phyloP scores from a whole-genome alignment of 441 rosid genomes.

The Melastoma candidum region DNA sequence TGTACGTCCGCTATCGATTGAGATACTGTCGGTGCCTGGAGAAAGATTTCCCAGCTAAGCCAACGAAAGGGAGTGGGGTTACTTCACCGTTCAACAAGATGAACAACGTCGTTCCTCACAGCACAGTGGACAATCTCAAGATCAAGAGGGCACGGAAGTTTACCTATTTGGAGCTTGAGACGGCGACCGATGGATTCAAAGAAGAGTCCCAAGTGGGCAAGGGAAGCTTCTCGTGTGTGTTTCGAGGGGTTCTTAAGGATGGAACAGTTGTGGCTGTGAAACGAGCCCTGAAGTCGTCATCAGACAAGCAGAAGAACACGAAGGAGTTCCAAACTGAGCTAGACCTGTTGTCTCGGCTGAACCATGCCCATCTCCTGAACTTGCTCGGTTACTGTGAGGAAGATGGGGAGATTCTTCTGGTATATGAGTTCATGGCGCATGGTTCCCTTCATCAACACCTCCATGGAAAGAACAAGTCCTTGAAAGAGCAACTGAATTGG shows the following conservation, averaged over 20 bases:
- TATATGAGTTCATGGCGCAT: conserved; percentile 92
- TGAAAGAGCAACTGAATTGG: conserved; percentile 76
- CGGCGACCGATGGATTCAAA: conserved; percentile 67
- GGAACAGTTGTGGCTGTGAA: conserved; percentile 88
- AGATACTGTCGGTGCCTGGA: conserved; percentile 64
- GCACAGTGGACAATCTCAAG: conserved; percentile 54
- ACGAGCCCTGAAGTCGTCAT: conserved; percentile 64
- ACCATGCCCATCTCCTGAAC: conserved; percentile 87
- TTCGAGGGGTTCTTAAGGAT: conserved; percentile 71
- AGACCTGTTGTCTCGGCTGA: conserved; percentile 80
- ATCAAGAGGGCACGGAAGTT: conserved; percentile 74
- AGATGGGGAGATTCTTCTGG: conserved; percentile 63
- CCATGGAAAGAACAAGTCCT: conserved; percentile 63
- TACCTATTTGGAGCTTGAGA: conserved; percentile 71
- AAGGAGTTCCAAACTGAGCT: conserved; percentile 88
- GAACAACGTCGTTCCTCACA: conserved; percentile 44
- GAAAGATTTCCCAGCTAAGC: conserved; percentile 23
- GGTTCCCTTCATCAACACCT: conserved; percentile 92
- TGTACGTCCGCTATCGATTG: conserved; percentile 57
- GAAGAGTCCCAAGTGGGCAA: conserved; percentile 88
- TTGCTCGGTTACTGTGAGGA: conserved; percentile 93
- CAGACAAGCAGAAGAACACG: conserved; percentile 74
- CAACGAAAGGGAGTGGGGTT: conserved; percentile 30
- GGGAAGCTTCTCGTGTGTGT: conserved; percentile 95
- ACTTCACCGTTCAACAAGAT: conserved; percentile 39